These are phyloP conservation scores for Cryptococcus sp. DNA, from an alignment of 1,284 basidiomycete genomes.

Conservation along the genomic window DNA sequence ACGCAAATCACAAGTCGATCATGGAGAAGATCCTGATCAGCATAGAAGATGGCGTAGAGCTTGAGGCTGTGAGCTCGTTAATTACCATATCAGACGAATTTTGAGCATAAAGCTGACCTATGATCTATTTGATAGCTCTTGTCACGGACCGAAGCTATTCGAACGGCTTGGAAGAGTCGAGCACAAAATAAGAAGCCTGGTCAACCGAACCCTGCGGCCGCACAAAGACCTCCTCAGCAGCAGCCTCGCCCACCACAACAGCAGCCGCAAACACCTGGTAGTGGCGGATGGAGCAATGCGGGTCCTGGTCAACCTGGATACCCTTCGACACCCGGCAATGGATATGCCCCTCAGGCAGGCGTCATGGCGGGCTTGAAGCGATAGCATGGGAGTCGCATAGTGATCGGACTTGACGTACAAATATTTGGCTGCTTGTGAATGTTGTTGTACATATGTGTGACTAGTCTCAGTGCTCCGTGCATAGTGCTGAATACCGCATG, in stretches of 20 bases:
- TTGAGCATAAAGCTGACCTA: not conserved
- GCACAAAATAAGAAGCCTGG: constrained; percentile 16
- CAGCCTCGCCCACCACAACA: constrained; percentile 8
- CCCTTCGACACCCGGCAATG: constrained; percentile 14
- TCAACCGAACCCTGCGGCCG: constrained; percentile 4
- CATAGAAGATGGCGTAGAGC: constrained; percentile 88
- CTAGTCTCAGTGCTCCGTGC: not conserved
- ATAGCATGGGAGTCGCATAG: constrained; percentile 8
- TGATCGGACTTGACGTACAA: not conserved
- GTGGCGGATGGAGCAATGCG: not conserved
- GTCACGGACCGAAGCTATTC: constrained; percentile 38
- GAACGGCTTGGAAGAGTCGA: constrained; percentile 47
- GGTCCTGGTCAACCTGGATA: constrained; percentile 8
- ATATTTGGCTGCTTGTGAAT: not conserved
- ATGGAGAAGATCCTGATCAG: constrained; percentile 83
- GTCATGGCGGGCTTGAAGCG: constrained; percentile 40
- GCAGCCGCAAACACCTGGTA: constrained; percentile 23
- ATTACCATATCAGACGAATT: not conserved
- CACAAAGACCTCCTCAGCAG: constrained; percentile 7
- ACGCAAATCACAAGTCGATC: constrained; percentile 80
- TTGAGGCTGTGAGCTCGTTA: constrained; percentile 64
- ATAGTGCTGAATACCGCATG: not conserved
- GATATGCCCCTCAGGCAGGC: constrained; percentile 13
- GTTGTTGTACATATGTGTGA: not conserved
- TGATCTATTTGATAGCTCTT: constrained; percentile 26